phyloP scores from a whole-genome alignment of 2,329 filamentous ascomycete species.

The Fusarium cyanostomum region DNA sequence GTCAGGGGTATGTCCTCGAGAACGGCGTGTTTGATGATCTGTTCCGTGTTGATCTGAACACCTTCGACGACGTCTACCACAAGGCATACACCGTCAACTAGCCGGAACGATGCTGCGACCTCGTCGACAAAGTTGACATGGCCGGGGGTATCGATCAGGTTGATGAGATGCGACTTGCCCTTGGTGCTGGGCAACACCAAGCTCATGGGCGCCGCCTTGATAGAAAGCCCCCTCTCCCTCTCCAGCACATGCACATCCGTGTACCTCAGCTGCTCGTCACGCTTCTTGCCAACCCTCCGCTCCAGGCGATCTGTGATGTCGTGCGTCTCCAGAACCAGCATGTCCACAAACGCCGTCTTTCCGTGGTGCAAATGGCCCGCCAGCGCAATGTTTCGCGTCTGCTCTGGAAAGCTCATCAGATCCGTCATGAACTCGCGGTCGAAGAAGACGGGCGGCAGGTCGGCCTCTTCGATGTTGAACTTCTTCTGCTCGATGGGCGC shows the following conservation, averaged over 20 bases:
- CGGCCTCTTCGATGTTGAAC: conserved; percentile 91
- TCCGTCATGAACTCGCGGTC: conserved; percentile 93
- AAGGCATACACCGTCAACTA: conserved; percentile 91
- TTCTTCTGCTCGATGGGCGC: conserved; percentile 94
- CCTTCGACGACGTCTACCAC: conserved; percentile 97
- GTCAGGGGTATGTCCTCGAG: conserved; percentile 89
- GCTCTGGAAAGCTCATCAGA: conserved; percentile 94
- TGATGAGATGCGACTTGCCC: conserved; percentile 94
- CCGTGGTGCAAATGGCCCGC: conserved; percentile 96
- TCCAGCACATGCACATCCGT: conserved; percentile 93
- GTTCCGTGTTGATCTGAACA: conserved; percentile 98
- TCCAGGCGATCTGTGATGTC: conserved; percentile 83
- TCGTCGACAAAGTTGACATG: conserved; percentile 99
- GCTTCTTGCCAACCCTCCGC: conserved; percentile 80
- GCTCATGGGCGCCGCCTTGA: conserved; percentile 95
- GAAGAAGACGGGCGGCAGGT: conserved; percentile 88
- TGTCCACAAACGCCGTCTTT: conserved; percentile 98
- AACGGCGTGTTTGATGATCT: conserved; percentile 95
- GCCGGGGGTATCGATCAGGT: conserved; percentile 94
- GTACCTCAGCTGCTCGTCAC: conserved; percentile 91
- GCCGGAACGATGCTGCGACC: conserved; percentile 84
- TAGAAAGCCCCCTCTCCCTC: conserved; percentile 86
- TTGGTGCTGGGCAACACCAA: conserved; percentile 87
- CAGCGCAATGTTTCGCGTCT: conserved; percentile 91
- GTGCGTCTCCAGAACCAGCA: conserved; percentile 96